phyloP scores from a whole-genome alignment of 2,329 filamentous ascomycete species.

The Botrytis tulipae region DNA sequence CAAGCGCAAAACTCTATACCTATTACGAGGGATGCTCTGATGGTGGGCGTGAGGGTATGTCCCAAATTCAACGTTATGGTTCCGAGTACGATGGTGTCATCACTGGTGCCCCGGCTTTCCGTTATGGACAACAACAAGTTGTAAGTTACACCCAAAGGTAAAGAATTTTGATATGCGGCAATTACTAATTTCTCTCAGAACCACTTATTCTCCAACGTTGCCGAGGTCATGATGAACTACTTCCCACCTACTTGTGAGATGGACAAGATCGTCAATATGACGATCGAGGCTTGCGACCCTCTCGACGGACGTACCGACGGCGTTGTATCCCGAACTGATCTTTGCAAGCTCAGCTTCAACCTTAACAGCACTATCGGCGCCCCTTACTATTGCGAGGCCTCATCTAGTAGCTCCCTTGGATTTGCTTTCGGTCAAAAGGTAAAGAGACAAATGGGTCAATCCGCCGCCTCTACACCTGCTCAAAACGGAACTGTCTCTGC shows the following conservation, averaged over 20 bases:
- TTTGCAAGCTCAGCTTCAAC: constrained; percentile 49
- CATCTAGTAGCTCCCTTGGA: constrained; percentile 8
- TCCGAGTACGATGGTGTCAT: constrained; percentile 47
- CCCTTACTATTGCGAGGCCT: constrained; percentile 45
- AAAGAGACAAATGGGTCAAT: constrained; percentile 6
- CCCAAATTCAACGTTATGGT: constrained; percentile 43
- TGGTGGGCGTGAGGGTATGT: constrained; percentile 51
- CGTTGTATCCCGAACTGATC: constrained; percentile 50
- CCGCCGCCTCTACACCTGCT: constrained; percentile 23
- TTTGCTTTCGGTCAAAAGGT: constrained; percentile 9
- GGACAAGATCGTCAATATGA: constrained; percentile 52
- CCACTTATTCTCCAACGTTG: constrained; percentile 39
- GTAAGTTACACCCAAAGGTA: neutral
- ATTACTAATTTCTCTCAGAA: neutral
- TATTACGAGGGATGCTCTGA: constrained; percentile 46
- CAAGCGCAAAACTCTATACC: constrained; percentile 22
- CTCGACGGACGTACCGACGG: constrained; percentile 55
- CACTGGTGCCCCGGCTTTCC: constrained; percentile 48
- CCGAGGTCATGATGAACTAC: constrained; percentile 45
- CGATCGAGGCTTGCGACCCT: constrained; percentile 53
- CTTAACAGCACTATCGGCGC: constrained; percentile 45
- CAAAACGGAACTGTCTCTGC: constrained; percentile 30
- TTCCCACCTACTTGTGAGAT: constrained; percentile 47
- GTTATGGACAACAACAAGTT: constrained; percentile 47
- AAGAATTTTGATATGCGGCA: neutral